Conservation (phyloP, 2,329 filamentous ascomycete species). For the Penicillium sp. region DNA sequence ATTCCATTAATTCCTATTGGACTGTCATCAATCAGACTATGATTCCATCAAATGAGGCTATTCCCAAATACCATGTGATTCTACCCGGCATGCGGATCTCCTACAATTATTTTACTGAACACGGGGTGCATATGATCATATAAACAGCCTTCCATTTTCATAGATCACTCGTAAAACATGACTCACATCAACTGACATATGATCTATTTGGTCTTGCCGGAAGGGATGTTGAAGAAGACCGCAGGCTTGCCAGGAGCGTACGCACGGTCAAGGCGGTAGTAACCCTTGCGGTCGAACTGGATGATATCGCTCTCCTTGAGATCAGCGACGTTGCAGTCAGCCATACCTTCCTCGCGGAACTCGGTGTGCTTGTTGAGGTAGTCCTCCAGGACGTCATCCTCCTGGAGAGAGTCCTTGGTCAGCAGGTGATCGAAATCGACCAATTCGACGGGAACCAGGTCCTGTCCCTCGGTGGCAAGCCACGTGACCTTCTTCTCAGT, state of each 20-base stretch:
- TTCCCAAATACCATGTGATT: neutral
- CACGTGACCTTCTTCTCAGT: constrained; percentile 96
- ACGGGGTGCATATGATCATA: neutral
- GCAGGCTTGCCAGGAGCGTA: constrained; percentile 52
- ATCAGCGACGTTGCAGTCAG: constrained; percentile 68
- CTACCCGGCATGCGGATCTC: neutral
- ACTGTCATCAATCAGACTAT: neutral
- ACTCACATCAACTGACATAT: neutral
- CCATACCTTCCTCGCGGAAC: constrained; percentile 63
- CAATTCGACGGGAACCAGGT: constrained; percentile 70
- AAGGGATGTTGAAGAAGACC: constrained; percentile 62
- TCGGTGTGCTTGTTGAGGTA: constrained; percentile 70
- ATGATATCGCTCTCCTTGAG: constrained; percentile 85
- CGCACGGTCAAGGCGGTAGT: constrained; percentile 70
- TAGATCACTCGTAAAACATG: constrained; percentile 4
- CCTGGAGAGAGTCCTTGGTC: constrained; percentile 86
- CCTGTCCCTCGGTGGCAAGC: constrained; percentile 67
- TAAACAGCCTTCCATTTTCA: neutral
- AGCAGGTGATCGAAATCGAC: constrained; percentile 94
- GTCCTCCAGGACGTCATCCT: constrained; percentile 76
- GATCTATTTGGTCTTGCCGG: constrained; percentile 46
- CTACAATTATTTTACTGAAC: neutral
- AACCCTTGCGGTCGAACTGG: constrained; percentile 88
- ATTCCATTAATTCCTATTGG: neutral
- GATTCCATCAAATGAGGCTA: neutral